A percentile compares a stretch with the other conserved stretches of the same genome.
Evolutionary conservation across 192 early-diverging fungal species (phyloP).

Genomic region (Spizellomyces punctatus): DNA sequence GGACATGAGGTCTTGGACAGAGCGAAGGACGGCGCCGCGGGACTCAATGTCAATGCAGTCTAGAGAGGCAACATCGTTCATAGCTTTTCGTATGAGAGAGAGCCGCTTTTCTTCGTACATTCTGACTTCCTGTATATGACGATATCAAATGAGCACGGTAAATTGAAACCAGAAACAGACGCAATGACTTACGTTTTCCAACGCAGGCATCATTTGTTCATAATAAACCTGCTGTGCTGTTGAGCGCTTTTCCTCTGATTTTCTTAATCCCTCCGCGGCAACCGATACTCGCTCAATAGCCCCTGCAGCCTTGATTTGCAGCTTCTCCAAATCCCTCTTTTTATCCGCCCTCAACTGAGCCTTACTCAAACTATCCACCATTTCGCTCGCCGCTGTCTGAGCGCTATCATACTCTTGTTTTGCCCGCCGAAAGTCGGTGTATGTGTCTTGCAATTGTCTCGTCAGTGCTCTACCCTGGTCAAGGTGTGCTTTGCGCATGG

Average conservation of each 20-base stretch:
- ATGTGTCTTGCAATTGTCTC: constrained; percentile 22
- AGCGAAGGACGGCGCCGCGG: constrained; percentile 19
- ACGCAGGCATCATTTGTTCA: constrained; percentile 18
- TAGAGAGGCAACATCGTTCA: constrained; percentile 33
- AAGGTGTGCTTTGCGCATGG: constrained; percentile 6
- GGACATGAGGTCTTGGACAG: constrained; percentile 21
- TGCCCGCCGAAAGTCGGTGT: constrained; percentile 26
- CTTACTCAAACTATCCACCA: constrained; percentile 20
- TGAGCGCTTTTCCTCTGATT: constrained; percentile 11
- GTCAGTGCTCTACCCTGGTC: constrained; percentile 18
- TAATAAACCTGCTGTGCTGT: constrained; percentile 23
- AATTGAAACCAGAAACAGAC: not conserved
- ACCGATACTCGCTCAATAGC: constrained; percentile 23
- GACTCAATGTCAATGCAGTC: constrained; percentile 28
- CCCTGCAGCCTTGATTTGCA: constrained; percentile 22
- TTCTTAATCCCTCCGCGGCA: constrained; percentile 11
- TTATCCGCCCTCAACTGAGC: constrained; percentile 20
- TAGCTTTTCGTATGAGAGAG: constrained; percentile 20
- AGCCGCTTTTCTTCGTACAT: constrained; percentile 27
- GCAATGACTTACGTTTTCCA: constrained; percentile 4
- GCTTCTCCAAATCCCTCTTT: constrained; percentile 28
- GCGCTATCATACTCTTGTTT: constrained; percentile 32
- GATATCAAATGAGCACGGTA: not conserved
- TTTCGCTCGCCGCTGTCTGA: constrained; percentile 17
- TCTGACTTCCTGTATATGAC: constrained; percentile 18